Evolutionary conservation across 371 early-diverging fungal species (phyloP), one percentile per base, ranked within the genome.

Genomic region (Amoeboradix gromovi): DNA sequence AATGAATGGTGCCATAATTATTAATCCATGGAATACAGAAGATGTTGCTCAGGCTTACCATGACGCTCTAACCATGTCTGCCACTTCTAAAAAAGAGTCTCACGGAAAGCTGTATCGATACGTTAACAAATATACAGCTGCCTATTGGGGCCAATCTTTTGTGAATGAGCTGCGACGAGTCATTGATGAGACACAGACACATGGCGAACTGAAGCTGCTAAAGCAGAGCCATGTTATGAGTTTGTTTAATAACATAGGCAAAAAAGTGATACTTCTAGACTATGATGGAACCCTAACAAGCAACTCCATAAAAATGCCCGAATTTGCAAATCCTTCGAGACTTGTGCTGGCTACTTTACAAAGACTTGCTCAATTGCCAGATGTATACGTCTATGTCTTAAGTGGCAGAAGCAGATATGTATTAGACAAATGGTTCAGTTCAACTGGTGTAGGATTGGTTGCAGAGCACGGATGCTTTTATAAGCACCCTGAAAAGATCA

Each of bases 1-100:
- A 27, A 79, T 99, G 68, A 91, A 93, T 74, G 99, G 89, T 77
- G 85, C 94, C 17, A 81, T 98, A 29, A 88, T 92, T 74, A 90
- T 97, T 69, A 98, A 99, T 78, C 94, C 99, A 2, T 98, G 98
- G 98, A 91, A 94, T 77, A 94, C 88, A 0, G 92, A 90, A 69
- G 95, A 94, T 73, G 80, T 98, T 29, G 86, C 97, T 0, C 80
- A 87, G 30, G 90, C 92, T 1, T 84, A 94, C 68, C 78, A 88
- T 72, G 85, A 87, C 68, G 97, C 97, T 12, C 85, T 99, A 30
- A 87, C 86, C 0, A 92, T 98, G 93, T 76, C 87, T 0, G 82
- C 85, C 1, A 86, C 87, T 30, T 78, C 82, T 67, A 84, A 90
- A 67, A 81, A 82, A 70, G 76, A 81, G 48, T 92, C 91, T 77